Evolutionary conservation across 257 asterid species (phyloP), one percentile per base, ranked within the genome.

Genomic region (Nicotiana tomentosiformis): DNA sequence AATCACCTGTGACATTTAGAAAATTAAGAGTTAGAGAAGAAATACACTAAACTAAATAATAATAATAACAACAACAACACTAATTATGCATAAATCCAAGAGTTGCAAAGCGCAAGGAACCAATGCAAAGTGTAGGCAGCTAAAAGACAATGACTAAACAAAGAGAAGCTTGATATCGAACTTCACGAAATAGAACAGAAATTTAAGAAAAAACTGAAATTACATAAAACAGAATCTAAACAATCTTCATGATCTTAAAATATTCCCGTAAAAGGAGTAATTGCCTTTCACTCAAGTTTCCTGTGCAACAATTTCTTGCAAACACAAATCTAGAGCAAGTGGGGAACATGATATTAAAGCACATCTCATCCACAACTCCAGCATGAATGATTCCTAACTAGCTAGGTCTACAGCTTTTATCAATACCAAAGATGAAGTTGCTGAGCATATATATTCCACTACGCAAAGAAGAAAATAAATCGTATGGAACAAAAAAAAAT

Each of bases 1-100:
- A 68, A 92, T 90, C 77, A 93, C 97, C 97, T 93, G 89, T 83
- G 84, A 55, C 35, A 57, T 29, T 80, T 4, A 26, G 65, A 51
- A 26, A 74, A 51, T 26, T 49, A 30, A 49, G 80, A 51, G 29
- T 76, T 55, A 72, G 10, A 56, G 35, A 65, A 55, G 72, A 29
- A 51, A 17, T 64, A 53, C 51, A 23, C 61, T 7, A 77, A 33
- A 56, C 26, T 53, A 29, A 76, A n/a, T 35, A 51, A 35, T 77
- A 55, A 12, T 35, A 81, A 55, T 67, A 67, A 51, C 7, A 70
- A 17, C n/a, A 51, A 10, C 29, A 81, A 81, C 8, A 81, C 30
- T 29, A 29, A 29, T 29, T 29, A 32, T 51, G 15, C 23, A 72
- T 10, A 15, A 29, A 26, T 76, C 66, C 5, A n/a, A 26, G 60